Evolutionary conservation across 148 eudicot species (phyloP), one percentile per base, ranked within the genome.

Genomic region (Amaranthus hypochondriacus): DNA sequence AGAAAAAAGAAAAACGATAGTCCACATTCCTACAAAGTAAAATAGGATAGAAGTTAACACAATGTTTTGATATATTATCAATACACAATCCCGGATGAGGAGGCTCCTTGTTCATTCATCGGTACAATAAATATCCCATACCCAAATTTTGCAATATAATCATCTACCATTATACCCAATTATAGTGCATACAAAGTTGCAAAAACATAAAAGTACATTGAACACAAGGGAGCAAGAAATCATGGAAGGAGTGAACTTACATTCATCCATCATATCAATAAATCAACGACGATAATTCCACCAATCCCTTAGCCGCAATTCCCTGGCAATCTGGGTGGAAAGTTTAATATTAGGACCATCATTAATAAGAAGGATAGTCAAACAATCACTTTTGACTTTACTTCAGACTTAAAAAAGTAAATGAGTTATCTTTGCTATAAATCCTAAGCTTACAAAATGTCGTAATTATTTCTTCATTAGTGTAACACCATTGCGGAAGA

Each of bases 241-340:
- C 39, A 72, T 4, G 53, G 4, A 52, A 72, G 64, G 68, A 52
- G 69, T 57, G 68, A 56, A 74, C 94, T 88, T 83, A 94, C 98
- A 74, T 62, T 94, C 92, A 79, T 94, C 96, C 80, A 80, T 54
- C 98, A 94, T 94, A 78, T 91, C 96, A 73, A 94, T 91, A 84
- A 94, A 83, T 94, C 97, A 51, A 94, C 97, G 50, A 94, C 92
- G 59, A 94, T 94, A 71, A 94, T 94, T 73, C 97, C 98, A 81
- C 98, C 98, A 83, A 94, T 91, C 97, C 81, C 98, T 87, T 80
- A 94, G 87, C 80, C 97, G 87, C 76, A 91, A 77, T 80, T 94
- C 97, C 78, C 98, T 90, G 68, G 98, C 98, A 80, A 94, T 91
- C 98, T 94, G 61, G 87, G 52, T 12, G 8, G 18, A 28, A 69